A percentile compares a stretch with the other conserved stretches of the same genome.
These are phyloP conservation scores for Claviceps sp. DNA, from an alignment of 2,329 filamentous ascomycete genomes.

Conservation along the genomic window DNA sequence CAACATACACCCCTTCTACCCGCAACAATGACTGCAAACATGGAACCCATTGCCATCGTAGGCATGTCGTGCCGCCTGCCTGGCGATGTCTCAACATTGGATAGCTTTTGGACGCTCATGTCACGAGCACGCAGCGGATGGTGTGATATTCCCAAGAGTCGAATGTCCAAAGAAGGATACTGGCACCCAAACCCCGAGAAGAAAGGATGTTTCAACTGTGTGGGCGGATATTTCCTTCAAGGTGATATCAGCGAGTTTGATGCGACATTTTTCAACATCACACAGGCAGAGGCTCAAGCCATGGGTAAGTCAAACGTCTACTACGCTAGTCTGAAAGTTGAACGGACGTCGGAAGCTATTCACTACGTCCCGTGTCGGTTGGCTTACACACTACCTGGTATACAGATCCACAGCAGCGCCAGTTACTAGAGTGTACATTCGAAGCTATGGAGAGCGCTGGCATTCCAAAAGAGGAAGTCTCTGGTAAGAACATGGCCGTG, in stretches of 20 bases:
- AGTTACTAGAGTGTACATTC: constrained; percentile 39
- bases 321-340: background rate
- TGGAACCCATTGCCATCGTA: constrained; percentile 29
- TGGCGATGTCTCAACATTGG: constrained; percentile 26
- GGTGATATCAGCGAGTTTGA: constrained; percentile 34
- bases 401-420: constrained; percentile 37
- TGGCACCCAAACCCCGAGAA: constrained; percentile 31
- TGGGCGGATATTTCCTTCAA: constrained; percentile 29
- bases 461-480: constrained; percentile 31
- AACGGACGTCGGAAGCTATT: background rate
- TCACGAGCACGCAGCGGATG: constrained; percentile 27
- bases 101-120: constrained; percentile 32
- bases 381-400: background rate
- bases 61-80: constrained; percentile 35
- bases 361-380: background rate
- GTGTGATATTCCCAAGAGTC: constrained; percentile 27
- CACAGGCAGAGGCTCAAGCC: constrained; percentile 33
- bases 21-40: constrained; percentile 2
- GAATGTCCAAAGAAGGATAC: constrained; percentile 31
- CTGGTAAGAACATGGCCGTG: constrained; percentile 35
- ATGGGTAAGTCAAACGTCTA: constrained; percentile 20
- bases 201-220: constrained; percentile 24
- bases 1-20: background rate
- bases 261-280: constrained; percentile 39
- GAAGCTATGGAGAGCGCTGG: constrained; percentile 41